Conservation (phyloP, 176 grass and related monocot genomes). For the Echinochloa phyllopogon region DNA sequence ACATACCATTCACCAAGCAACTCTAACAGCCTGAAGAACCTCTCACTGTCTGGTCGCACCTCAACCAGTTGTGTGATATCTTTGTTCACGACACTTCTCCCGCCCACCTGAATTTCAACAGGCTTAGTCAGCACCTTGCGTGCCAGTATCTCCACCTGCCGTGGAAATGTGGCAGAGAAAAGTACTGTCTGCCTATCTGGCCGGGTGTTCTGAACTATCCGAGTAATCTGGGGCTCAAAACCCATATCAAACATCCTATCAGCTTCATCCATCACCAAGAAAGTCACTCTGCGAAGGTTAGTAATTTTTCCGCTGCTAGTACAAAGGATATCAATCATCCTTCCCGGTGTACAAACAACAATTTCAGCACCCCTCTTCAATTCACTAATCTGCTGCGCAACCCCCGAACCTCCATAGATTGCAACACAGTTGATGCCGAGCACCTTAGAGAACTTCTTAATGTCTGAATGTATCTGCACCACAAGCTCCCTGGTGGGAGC, state of each 20-base stretch:
- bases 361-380: constrained; percentile 93
- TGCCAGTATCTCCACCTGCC: constrained; percentile 91
- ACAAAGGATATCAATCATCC: constrained; percentile 97
- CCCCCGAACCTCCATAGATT: constrained; percentile 91
- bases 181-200: constrained; percentile 90
- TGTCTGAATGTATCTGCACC: constrained; percentile 90
- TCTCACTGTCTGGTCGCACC: constrained; percentile 76
- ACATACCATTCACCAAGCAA: constrained; percentile 88
- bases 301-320: constrained; percentile 95
- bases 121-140: constrained; percentile 88
- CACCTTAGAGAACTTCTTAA: constrained; percentile 88
- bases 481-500: constrained; percentile 97
- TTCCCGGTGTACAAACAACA: constrained; percentile 92
- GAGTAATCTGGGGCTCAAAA: constrained; percentile 94
- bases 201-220: constrained; percentile 87
- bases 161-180: constrained; percentile 95
- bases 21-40: constrained; percentile 85
- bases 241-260: constrained; percentile 99
- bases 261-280: constrained; percentile 96
- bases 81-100: constrained; percentile 96
- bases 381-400: constrained; percentile 97
- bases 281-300: constrained; percentile 89
- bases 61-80: constrained; percentile 90
- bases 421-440: constrained; percentile 93
- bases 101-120: constrained; percentile 90